A percentile compares a stretch with the other conserved stretches of the same genome.
Conservation (phyloP, 495 filamentous ascomycete genomes). For the Tuber brumale region DNA sequence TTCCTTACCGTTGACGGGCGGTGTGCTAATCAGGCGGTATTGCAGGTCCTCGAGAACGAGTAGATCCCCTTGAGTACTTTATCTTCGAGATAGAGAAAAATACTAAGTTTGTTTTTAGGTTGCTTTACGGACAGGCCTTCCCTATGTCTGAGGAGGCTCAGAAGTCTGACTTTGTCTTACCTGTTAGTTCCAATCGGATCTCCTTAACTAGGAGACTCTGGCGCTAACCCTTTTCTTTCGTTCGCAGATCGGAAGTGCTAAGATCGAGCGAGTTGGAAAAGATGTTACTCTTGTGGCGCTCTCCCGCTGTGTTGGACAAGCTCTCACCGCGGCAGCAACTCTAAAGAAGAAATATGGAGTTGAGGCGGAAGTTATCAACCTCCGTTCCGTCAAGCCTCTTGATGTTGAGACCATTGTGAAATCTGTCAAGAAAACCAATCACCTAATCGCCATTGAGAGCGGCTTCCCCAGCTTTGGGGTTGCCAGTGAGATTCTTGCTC, state of each 20-base stretch:
- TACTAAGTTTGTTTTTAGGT: slow-evolving; percentile 45
- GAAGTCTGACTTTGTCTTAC: slow-evolving; percentile 89
- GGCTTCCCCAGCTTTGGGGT: slow-evolving; percentile 95
- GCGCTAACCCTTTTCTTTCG: slow-evolving; percentile 6
- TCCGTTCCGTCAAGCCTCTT: slow-evolving; percentile 91
- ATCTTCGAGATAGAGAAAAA: neutral
- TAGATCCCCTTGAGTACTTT: neutral
- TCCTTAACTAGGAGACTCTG: slow-evolving; percentile 10
- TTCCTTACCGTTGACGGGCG: neutral
- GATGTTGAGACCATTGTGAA: slow-evolving; percentile 92
- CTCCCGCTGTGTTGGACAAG: slow-evolving; percentile 92
- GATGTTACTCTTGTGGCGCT: slow-evolving; percentile 92
- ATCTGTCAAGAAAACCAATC: slow-evolving; percentile 96
- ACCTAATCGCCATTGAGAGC: slow-evolving; percentile 84
- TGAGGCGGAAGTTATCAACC: slow-evolving; percentile 94
- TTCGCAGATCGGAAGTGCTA: slow-evolving; percentile 78
- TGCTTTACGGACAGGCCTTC: slow-evolving; percentile 89
- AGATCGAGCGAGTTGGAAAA: slow-evolving; percentile 92
- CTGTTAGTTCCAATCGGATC: slow-evolving; percentile 44
- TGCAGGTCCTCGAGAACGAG: slow-evolving; percentile 13
- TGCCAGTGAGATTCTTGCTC: slow-evolving; percentile 79
- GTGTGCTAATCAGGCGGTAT: neutral
- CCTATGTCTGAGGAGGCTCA: slow-evolving; percentile 94
- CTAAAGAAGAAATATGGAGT: slow-evolving; percentile 95
- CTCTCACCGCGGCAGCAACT: slow-evolving; percentile 74